Evolutionary conservation across 2,329 filamentous ascomycete genomes (phyloP).

Genomic region (Shiraia bambusicola): DNA sequence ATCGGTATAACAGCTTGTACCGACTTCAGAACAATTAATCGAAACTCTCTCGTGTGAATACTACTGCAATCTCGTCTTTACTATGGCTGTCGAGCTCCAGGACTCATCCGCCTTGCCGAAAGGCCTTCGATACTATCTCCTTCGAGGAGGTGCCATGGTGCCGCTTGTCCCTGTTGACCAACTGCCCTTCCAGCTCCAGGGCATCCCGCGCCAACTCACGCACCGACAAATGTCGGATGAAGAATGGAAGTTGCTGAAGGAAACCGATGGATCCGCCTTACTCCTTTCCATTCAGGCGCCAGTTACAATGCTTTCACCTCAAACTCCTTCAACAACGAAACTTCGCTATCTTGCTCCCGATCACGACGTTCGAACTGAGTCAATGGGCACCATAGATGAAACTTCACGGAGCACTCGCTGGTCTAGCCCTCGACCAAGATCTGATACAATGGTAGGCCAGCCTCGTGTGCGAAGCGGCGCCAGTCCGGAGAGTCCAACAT

Average conservation of each 20-base stretch:
- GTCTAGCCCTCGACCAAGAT: background rate
- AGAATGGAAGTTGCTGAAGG: slow-evolving; percentile 27
- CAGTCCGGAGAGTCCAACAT: slow-evolving; percentile 2
- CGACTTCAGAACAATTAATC: background rate
- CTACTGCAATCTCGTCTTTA: no score
- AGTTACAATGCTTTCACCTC: background rate
- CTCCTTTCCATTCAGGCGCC: slow-evolving; percentile 12
- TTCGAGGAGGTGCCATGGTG: slow-evolving; percentile 39
- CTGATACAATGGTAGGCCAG: background rate
- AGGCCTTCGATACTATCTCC: slow-evolving; percentile 42
- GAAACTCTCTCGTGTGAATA: no score
- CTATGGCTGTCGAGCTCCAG: slow-evolving; percentile 8
- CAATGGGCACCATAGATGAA: background rate
- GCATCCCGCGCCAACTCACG: slow-evolving; percentile 39
- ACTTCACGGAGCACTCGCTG: background rate
- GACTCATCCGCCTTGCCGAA: slow-evolving; percentile 8
- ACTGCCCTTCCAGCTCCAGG: slow-evolving; percentile 45
- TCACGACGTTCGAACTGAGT: slow-evolving; percentile 14
- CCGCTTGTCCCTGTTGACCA: slow-evolving; percentile 49
- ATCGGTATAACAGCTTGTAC: background rate
- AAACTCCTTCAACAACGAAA: background rate
- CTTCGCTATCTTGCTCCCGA: slow-evolving; percentile 21
- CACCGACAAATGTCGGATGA: slow-evolving; percentile 26
- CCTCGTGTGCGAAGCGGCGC: background rate
- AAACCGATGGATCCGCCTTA: slow-evolving; percentile 13